Percentiles rank a stretch among this genome's conserved stretches.
Evolutionary conservation across 2,329 filamentous ascomycete genomes (phyloP).

Genomic region (Diaporthe longicolla): DNA sequence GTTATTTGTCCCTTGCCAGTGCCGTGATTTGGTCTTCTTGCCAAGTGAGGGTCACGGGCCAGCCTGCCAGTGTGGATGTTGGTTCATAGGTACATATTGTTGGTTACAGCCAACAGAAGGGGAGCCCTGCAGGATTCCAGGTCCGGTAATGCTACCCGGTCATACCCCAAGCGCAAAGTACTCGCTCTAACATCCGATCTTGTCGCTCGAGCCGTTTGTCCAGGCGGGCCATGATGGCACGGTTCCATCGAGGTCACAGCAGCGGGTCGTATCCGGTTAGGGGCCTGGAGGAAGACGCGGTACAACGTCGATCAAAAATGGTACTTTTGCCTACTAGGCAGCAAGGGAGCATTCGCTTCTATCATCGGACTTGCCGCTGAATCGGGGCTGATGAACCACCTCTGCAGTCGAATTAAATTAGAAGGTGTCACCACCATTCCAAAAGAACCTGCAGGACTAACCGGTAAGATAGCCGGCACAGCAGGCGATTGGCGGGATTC

Average conservation of each 20-base stretch:
- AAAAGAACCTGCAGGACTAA: not conserved
- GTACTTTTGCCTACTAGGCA: not conserved
- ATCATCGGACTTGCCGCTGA: not conserved
- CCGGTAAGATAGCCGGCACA: not conserved
- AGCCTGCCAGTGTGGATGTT: no score
- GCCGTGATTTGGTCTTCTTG: not conserved
- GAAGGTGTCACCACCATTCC: conserved; percentile 3
- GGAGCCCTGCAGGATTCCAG: no score
- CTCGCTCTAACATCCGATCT: no score
- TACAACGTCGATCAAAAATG: not conserved
- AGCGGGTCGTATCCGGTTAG: not conserved
- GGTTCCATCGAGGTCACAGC: not conserved
- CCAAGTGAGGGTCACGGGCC: no score
- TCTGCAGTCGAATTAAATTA: not conserved
- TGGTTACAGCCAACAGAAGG: no score
- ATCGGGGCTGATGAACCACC: not conserved
- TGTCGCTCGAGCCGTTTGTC: no score
- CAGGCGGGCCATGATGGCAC: not conserved
- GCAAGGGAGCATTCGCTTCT: not conserved
- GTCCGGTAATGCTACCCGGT: no score
- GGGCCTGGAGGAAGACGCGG: not conserved
- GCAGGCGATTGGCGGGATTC: not conserved
- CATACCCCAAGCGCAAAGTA: no score
- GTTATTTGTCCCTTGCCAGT: not conserved
- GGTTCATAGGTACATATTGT: no score